Evolutionary conservation across 345 rosid genomes (phyloP), one percentile per base, ranked within the genome.

Genomic region (Gossypioides kirkii): DNA sequence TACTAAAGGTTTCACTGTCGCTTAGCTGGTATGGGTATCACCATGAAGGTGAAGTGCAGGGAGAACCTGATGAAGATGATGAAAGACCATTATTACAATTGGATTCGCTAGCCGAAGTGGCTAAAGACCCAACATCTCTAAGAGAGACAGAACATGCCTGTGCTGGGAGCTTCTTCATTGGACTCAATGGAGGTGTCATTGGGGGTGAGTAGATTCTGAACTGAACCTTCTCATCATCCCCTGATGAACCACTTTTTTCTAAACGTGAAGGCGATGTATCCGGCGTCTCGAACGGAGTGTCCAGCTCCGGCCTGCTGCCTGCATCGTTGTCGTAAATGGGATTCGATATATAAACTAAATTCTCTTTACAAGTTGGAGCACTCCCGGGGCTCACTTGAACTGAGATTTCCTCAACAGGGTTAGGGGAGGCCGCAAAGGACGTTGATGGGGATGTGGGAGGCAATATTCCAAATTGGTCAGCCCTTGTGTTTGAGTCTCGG

Each of bases 11-110:
- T 32, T 32, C 38, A 32, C 38, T 32, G 38, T 32, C 5, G 38
- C 38, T 32, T 32, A 32, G 38, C 38, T 32, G 38, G 38, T 4
- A 32, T 32, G 38, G 7, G 38, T 32, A 73, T 83, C 77, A 94
- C 98, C 97, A 90, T 11, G 98, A 94, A 81, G 94, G 93, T 53
- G 98, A 94, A 62, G 93, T 94, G 81, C 86, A 78, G 32, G 89
- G 86, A 76, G 97, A 80, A 25, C 81, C 91, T 0, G 89, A 83
- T 17, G 96, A 87, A 0, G 92, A 86, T 2, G 93, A 89, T 10
- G 90, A 89, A 16, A 66, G 74, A 52, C 82, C 90, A 64, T 88
- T 82, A 58, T 85, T 73, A 77, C 85, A 84, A 6, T 76, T 78
- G 25, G 93, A 86, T 22, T 86, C 96, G 72, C 88, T 89, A 12